Base-by-base conservation (phyloP, 1,284 basidiomycete genomes). In the Thelephora terrestris region DNA sequence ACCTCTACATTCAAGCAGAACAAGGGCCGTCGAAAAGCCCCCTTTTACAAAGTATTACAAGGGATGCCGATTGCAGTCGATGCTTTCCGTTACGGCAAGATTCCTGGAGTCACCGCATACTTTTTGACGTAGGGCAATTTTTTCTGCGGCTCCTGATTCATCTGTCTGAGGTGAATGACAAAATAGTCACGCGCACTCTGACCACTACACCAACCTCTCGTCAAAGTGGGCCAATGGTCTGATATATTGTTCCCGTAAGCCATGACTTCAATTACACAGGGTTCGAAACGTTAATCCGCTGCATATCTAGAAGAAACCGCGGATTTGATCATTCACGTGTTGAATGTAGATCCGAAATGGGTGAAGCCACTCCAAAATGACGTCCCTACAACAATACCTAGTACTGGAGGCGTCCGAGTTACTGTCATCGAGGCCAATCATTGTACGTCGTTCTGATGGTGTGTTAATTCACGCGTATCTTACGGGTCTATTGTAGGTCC, bases 51-150 rank as follows among this genome's bases (percentile, higher is more conserved):
- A 68, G 78, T 93, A n/a, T 67, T 99, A 54, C 88, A 91, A 55
- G 95, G 96, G 2, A 97, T 98, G 93, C 92, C 94, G 1, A 89
- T 98, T 42, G 87, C 92, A 5, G 93, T 97, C 0, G 95, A 98
- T 59, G 93, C 92, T 1, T 98, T 98, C 64, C 79, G 86, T 43
- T 98, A 95, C 62, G 93, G 93, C 2, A 71, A 74, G n/a, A 91
- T 97, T 48, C 90, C 91, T 6, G 81, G 79, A 9, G 81, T 96
- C 10, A 86, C 76, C 3, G 91, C 91, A 0, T 95, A 96, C 64
- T 91, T 95, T 56, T 67, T 96, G 53, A 91, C 85, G 90, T 87
- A 54, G 79, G 60, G 16, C 24, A 27, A 58, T 52, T 29, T 5
- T 29, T 16, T 23, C 23, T 38, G 5, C 27, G 17, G 4, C 25